A percentile compares a stretch with the other conserved stretches of the same genome.
phyloP scores from a whole-genome alignment of 1,284 basidiomycete species.

The Tremellales sp. region DNA sequence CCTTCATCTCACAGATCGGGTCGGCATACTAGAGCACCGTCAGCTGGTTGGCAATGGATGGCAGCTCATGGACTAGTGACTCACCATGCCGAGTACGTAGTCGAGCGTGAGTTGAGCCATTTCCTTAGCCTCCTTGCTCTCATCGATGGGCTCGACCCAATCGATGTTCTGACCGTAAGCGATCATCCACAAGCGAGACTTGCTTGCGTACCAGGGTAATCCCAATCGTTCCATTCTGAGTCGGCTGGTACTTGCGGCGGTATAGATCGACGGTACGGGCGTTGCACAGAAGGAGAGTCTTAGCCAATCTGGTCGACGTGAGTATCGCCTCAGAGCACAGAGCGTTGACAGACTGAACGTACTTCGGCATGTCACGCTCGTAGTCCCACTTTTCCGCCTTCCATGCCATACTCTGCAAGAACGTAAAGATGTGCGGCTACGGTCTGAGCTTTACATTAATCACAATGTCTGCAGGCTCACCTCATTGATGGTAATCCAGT shows the following conservation, averaged over 20 bases:
- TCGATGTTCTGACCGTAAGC: constrained; percentile 16
- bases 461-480: constrained; percentile 8
- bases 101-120: constrained; percentile 12
- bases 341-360: not conserved
- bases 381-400: constrained; percentile 6
- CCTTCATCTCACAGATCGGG: constrained; percentile 20
- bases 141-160: constrained; percentile 21
- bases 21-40: constrained; percentile 19
- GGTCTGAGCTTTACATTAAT: too few species aligned
- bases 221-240: constrained; percentile 14
- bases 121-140: constrained; percentile 14
- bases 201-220: constrained; percentile 10
- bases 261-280: constrained; percentile 11
- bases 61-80: not conserved
- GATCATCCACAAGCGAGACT: not conserved
- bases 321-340: not conserved
- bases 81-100: constrained; percentile 15
- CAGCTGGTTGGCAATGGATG: not conserved
- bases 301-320: not conserved
- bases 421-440: constrained; percentile 22
- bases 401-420: constrained; percentile 1
- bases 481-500: constrained; percentile 56
- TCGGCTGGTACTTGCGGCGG: constrained; percentile 12
- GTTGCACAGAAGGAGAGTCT: constrained; percentile 1
- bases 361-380: constrained; percentile 3